Evolutionary conservation across 768 basidiomycete genomes (phyloP).

Genomic region (Macrolepiota albuminosa): DNA sequence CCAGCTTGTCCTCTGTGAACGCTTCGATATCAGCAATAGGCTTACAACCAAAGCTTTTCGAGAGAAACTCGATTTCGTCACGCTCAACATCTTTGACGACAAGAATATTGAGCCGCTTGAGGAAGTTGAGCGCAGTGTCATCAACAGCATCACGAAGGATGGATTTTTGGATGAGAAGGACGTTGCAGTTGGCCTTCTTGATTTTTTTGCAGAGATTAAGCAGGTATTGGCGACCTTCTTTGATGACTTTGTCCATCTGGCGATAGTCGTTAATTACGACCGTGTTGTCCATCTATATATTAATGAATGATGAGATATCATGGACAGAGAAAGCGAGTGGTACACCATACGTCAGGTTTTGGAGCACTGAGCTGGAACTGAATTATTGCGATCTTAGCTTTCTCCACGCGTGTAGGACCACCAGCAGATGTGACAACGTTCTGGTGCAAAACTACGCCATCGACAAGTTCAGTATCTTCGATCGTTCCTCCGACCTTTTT

Average conservation of each 20-base stretch:
- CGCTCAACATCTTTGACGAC: conserved; percentile 97
- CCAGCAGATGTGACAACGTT: conserved; percentile 87
- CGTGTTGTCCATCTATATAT: conserved; percentile 93
- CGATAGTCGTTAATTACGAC: conserved; percentile 99
- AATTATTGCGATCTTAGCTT: conserved; percentile 96
- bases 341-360: conserved; percentile 83
- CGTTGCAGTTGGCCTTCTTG: conserved; percentile 99
- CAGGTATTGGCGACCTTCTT: conserved; percentile 97
- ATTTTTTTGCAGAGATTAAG: conserved; percentile 99
- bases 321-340: not conserved
- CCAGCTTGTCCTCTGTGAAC: conserved; percentile 97
- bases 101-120: conserved; percentile 93
- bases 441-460: conserved; percentile 97
- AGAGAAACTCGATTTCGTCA: conserved; percentile 96
- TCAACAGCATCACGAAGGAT: conserved; percentile 99
- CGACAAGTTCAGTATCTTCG: conserved; percentile 95
- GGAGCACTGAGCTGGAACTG: conserved; percentile 98
- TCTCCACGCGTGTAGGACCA: conserved; percentile 93
- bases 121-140: conserved; percentile 94
- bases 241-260: conserved; percentile 99
- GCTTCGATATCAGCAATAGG: conserved; percentile 97
- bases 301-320: conserved; percentile 10
- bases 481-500: conserved; percentile 99
- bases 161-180: conserved; percentile 97
- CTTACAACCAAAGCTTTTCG: conserved; percentile 91